A percentile compares a stretch with the other conserved stretches of the same genome.
phyloP scores from a whole-genome alignment of 108 stramenopile species.

The Discostella stelligeroides region DNA sequence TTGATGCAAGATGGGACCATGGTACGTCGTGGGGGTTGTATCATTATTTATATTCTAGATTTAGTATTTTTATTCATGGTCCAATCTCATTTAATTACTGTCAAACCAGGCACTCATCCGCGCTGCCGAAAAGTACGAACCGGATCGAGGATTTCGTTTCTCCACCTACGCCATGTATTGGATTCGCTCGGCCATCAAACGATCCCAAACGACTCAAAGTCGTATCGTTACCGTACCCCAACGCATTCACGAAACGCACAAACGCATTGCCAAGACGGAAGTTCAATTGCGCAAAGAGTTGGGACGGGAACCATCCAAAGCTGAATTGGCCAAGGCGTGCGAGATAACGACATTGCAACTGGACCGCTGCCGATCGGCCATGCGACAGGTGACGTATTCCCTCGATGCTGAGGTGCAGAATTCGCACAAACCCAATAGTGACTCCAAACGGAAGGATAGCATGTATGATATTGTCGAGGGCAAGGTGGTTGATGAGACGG shows the following conservation, averaged over 20 bases:
- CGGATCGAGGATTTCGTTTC: conserved; percentile 89
- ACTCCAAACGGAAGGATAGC: conserved; percentile 38
- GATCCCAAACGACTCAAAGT: conserved; percentile 77
- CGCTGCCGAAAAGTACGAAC: conserved; percentile 96
- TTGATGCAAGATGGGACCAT: conserved; percentile 90
- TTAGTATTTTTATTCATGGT: neutral
- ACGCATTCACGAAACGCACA: conserved; percentile 80
- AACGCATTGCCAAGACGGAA: conserved; percentile 56
- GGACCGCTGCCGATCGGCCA: conserved; percentile 69
- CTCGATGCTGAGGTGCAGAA: conserved; percentile 71
- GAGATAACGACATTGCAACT: conserved; percentile 70
- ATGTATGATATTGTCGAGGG: conserved; percentile 64
- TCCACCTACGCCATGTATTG: conserved; percentile 98
- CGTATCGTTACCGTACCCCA: conserved; percentile 73
- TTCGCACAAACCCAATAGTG: conserved; percentile 48
- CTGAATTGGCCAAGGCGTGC: conserved; percentile 59
- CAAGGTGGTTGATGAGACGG: conserved; percentile 58
- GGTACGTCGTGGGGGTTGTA: no score
- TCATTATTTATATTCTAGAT: conserved; percentile 1
- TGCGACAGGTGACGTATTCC: conserved; percentile 68
- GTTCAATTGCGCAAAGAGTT: conserved; percentile 46
- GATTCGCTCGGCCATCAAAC: conserved; percentile 91
- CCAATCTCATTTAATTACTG: neutral
- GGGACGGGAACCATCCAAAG: conserved; percentile 61
- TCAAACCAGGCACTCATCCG: conserved; percentile 79